Evolutionary conservation across 805 yeast species (phyloP), one percentile per base, ranked within the genome.

Genomic region (Wickerhamomyces ciferrii): DNA sequence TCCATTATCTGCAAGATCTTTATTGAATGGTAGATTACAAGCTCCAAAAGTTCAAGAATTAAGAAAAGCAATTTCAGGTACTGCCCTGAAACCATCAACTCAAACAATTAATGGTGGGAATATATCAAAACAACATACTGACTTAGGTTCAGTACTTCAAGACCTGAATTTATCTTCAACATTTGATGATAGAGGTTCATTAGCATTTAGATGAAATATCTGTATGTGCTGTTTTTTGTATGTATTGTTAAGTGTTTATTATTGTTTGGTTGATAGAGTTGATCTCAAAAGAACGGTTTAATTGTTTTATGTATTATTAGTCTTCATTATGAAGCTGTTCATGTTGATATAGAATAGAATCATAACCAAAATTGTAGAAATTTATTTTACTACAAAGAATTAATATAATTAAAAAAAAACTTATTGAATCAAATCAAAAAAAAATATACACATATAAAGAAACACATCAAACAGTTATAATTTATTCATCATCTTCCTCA

Each of bases 1-100:
- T n/a, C 64, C 62, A 35, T 29, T 54, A 9, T 57, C 62, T 13
- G 60, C 59, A 1, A 56, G 63, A 52, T 55, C 63, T 0, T 21
- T 55, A 17, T 17, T 60, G 37, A 45, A 51, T 44, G 54, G 55
- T 8, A 59, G 49, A 20, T 39, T 56, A 18, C 48, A 52, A 19
- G 52, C 49, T 9, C 64, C 64, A 38, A 59, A 53, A 36, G 61
- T 60, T 9, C 51, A 53, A 31, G 60, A 60, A 31, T 45, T 60
- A 24, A 50, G 62, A 27, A 51, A 55, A 35, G 61, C 56, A 8
- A 51, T 60, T 15, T 51, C 57, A 1, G 62, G 62, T 4, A 40
- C 44, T 2, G 43, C 53, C 0, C 29, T 50, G 27, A 36, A 45
- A 41, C 36, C 25, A 3, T 37, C 39, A 20, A 14, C 25, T n/a